Conservation (phyloP, 176 grass and related monocot genomes). For the Calamus simplicifolius region DNA sequence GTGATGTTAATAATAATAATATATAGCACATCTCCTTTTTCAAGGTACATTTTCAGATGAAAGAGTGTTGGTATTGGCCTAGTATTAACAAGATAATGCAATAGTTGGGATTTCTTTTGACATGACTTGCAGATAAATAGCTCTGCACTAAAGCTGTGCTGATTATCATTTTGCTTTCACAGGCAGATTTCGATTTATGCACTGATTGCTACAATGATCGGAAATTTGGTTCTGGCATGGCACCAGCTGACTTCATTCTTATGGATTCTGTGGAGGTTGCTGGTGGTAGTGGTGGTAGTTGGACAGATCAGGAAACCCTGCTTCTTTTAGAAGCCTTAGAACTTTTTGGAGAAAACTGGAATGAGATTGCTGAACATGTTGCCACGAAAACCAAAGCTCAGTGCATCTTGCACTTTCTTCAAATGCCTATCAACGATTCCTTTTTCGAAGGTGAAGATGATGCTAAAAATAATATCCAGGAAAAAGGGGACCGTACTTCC, state of each 20-base stretch:
- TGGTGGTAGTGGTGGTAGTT: slow-evolving; percentile 86
- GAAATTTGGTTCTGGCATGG: slow-evolving; percentile 84
- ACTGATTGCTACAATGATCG: slow-evolving; percentile 80
- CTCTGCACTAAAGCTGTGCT: neutral
- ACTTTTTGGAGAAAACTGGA: slow-evolving; percentile 98
- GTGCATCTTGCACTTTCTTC: slow-evolving; percentile 95
- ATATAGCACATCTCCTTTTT: too few relatives aligned
- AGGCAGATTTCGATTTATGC: slow-evolving; percentile 99
- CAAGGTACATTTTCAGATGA: too few relatives aligned
- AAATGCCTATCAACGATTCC: slow-evolving; percentile 94
- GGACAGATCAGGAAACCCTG: slow-evolving; percentile 96
- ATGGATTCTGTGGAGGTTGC: slow-evolving; percentile 86
- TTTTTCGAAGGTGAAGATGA: slow-evolving; percentile 52
- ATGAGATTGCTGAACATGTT: slow-evolving; percentile 97
- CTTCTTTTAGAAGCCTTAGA: slow-evolving; percentile 96
- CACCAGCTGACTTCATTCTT: slow-evolving; percentile 90
- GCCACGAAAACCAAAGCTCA: slow-evolving; percentile 96
- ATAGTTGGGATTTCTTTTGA: neutral
- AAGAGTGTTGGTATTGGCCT: too few relatives aligned
- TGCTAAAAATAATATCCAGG: slow-evolving; percentile 26
- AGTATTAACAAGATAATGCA: too few relatives aligned
- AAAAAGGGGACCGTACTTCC: slow-evolving; percentile 25
- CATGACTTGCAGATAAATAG: neutral
- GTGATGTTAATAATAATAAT: too few relatives aligned
- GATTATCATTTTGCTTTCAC: slow-evolving; percentile 18